A percentile compares a stretch with the other conserved stretches of the same genome.
Evolutionary conservation across 192 early-diverging fungal genomes (phyloP).

Genomic region (Dispira parvispora): DNA sequence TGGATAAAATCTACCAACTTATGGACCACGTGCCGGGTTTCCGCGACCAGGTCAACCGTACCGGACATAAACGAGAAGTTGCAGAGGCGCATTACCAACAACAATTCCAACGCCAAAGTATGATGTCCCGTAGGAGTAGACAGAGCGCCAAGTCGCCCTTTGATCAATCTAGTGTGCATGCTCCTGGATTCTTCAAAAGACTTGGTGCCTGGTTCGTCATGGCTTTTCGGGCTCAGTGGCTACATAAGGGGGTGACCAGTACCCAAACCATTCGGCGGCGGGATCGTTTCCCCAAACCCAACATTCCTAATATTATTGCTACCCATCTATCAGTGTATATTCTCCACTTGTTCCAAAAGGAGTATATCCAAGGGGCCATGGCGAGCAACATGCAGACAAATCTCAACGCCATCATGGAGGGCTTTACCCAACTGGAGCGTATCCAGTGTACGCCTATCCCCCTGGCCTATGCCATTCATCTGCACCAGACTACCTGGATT

Average conservation of each 20-base stretch:
- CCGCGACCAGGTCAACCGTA: conserved; percentile 3
- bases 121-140: background rate
- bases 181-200: background rate
- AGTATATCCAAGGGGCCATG: conserved; percentile 25
- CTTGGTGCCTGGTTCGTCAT: background rate
- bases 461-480: conserved; percentile 46
- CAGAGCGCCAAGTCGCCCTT: background rate
- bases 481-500: conserved; percentile 49
- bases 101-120: background rate
- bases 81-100: conserved; percentile 6
- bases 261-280: conserved; percentile 9
- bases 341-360: conserved; percentile 14
- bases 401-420: conserved; percentile 35
- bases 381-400: conserved; percentile 23
- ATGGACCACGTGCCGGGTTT: background rate
- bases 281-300: conserved; percentile 10
- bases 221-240: background rate
- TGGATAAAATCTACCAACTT: background rate
- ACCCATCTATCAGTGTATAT: conserved; percentile 32
- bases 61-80: background rate
- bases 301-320: conserved; percentile 32
- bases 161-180: background rate
- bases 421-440: conserved; percentile 46
- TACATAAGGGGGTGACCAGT: background rate
- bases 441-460: conserved; percentile 54